These are phyloP conservation scores for Mycena haematopus DNA, from an alignment of 768 basidiomycete species.

Conservation along the genomic window DNA sequence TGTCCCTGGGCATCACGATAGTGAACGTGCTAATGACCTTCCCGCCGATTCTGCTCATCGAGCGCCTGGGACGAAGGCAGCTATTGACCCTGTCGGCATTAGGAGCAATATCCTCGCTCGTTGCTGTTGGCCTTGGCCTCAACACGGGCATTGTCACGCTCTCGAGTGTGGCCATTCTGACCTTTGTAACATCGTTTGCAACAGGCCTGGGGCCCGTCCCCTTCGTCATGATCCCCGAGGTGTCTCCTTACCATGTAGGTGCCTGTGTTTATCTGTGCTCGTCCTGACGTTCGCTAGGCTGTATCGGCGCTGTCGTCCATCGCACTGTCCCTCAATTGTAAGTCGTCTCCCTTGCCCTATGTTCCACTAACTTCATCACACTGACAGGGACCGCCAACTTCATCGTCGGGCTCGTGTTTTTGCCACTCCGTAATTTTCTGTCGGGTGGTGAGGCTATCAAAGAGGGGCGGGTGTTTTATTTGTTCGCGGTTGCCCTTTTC, in stretches of 20 bases:
- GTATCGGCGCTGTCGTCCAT: conserved; percentile 83
- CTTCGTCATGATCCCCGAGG: conserved; percentile 91
- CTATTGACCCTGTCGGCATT: conserved; percentile 71
- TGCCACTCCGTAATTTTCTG: conserved; percentile 81
- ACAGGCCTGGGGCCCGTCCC: conserved; percentile 91
- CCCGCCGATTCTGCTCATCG: conserved; percentile 86
- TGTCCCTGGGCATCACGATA: conserved; percentile 84
- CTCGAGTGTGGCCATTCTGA: conserved; percentile 75
- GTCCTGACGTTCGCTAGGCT: conserved; percentile 51
- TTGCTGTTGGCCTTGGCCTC: conserved; percentile 74
- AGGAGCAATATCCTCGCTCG: conserved; percentile 70
- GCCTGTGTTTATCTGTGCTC: background rate
- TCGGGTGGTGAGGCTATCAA: conserved; percentile 64
- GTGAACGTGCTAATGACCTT: conserved; percentile 87
- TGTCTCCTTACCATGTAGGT: conserved; percentile 80
- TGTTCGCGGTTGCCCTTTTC: conserved; percentile 72
- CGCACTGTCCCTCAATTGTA: conserved; percentile 76
- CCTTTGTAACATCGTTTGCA: conserved; percentile 89
- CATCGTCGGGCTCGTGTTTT: conserved; percentile 80
- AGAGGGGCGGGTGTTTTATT: conserved; percentile 89
- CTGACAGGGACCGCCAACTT: conserved; percentile 90
- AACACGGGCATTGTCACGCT: conserved; percentile 63
- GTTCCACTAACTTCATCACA: too few relatives aligned
- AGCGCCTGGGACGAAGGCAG: conserved; percentile 78
- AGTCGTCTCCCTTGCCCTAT: too few relatives aligned